phyloP scores from a whole-genome alignment of 225 moss, liverwort and hornwort genomes.

The Neckera pumila region DNA sequence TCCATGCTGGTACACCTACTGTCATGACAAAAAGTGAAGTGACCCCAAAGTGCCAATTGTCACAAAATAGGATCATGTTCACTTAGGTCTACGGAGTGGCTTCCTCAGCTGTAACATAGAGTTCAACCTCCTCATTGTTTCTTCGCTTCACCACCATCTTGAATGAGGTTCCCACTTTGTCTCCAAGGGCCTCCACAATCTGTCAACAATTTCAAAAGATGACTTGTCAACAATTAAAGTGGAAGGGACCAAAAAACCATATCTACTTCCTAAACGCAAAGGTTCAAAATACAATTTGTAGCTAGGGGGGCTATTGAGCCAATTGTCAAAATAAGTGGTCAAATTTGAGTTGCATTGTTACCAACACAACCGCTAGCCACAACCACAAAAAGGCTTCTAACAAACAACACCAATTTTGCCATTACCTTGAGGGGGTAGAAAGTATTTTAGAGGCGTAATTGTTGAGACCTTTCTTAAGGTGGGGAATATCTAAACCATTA shows the following conservation, averaged over 20 bases:
- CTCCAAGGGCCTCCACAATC: slow-evolving; percentile 75
- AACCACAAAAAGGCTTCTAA: neutral
- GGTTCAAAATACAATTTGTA: neutral
- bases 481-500: no score
- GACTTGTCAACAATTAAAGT: neutral
- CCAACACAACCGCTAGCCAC: neutral
- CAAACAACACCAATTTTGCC: neutral
- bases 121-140: slow-evolving; percentile 26
- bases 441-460: neutral
- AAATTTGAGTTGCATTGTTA: neutral
- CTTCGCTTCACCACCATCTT: slow-evolving; percentile 52
- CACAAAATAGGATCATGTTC: neutral
- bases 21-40: neutral
- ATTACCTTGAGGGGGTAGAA: neutral
- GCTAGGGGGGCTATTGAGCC: neutral
- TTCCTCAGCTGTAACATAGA: slow-evolving; percentile 63
- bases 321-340: neutral
- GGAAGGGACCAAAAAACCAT: no score
- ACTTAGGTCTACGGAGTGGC: slow-evolving; percentile 47
- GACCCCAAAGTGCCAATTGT: neutral
- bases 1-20: neutral
- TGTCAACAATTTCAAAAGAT: neutral
- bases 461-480: neutral
- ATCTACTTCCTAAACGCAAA: no score
- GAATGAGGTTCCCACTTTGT: slow-evolving; percentile 70